phyloP scores from a whole-genome alignment of 2,329 filamentous ascomycete genomes.

The Trichoderma sp. region DNA sequence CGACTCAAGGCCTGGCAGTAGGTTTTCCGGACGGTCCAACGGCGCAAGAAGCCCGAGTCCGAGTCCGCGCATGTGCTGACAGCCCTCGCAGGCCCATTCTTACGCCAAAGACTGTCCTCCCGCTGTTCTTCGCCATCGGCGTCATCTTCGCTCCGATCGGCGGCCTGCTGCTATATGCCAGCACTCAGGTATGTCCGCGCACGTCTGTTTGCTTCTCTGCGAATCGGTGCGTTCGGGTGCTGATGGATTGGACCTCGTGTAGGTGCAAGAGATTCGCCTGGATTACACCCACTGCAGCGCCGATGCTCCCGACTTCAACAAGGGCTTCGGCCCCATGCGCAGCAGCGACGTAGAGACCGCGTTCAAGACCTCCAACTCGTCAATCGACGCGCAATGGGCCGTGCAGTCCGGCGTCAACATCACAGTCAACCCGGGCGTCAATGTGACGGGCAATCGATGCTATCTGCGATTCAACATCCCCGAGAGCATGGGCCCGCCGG shows the following conservation, averaged over 20 bases:
- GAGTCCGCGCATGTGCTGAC: conserved; percentile 42
- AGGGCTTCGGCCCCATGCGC: conserved; percentile 56
- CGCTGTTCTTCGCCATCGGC: conserved; percentile 87
- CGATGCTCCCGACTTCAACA: conserved; percentile 51
- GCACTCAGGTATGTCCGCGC: conserved; percentile 63
- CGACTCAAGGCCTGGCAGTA: conserved; percentile 98
- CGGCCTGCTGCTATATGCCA: conserved; percentile 82
- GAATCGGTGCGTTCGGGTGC: conserved; percentile 3
- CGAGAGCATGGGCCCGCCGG: conserved; percentile 75
- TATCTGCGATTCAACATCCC: conserved; percentile 77
- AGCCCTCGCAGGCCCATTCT: conserved; percentile 72
- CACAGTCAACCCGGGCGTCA: conserved; percentile 44
- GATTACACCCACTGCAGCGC: conserved; percentile 81
- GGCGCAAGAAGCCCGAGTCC: conserved; percentile 20
- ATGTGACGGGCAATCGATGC: conserved; percentile 59
- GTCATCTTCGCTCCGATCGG: conserved; percentile 94
- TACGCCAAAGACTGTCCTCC: conserved; percentile 89
- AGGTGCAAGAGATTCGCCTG: conserved; percentile 89
- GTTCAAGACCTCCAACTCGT: conserved; percentile 64
- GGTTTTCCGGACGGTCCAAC: conserved; percentile 44
- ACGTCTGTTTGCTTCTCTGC: background rate
- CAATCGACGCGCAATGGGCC: conserved; percentile 48
- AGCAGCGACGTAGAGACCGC: conserved; percentile 61
- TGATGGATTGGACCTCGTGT: conserved; percentile 13
- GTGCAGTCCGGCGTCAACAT: conserved; percentile 46